These are phyloP conservation scores for Trapa incisa DNA, from an alignment of 345 rosid species.

Conservation along the genomic window DNA sequence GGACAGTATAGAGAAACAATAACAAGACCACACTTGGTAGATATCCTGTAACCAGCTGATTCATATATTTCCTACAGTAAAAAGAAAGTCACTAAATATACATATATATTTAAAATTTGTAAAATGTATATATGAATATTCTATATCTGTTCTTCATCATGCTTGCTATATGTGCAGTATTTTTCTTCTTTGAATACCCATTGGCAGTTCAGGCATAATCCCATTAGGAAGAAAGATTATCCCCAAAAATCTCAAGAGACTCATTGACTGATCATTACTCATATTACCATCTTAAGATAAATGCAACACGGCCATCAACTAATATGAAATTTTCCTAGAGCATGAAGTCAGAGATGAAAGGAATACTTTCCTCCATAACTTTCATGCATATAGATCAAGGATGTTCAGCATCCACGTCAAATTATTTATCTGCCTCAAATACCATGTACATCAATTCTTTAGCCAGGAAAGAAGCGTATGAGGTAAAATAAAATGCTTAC, in stretches of 20 bases:
- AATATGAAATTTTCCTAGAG: background rate
- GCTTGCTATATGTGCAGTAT: background rate
- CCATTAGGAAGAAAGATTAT: background rate
- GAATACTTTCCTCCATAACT: background rate
- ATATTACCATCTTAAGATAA: background rate
- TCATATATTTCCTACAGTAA: constrained; percentile 18
- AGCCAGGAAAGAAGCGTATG: background rate
- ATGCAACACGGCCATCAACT: too few relatives aligned
- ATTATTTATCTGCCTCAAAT: background rate
- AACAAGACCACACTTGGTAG: constrained; percentile 85
- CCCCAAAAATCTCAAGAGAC: background rate
- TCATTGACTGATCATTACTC: background rate
- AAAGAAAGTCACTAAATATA: background rate
- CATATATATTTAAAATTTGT: background rate
- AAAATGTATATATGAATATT: background rate
- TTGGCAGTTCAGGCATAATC: background rate
- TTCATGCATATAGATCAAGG: background rate
- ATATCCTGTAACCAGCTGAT: constrained; percentile 70
- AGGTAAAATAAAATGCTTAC: constrained; percentile 32
- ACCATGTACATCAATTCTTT: background rate
- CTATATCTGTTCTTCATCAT: background rate
- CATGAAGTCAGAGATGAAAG: background rate
- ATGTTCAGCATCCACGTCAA: background rate
- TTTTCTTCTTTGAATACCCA: background rate
- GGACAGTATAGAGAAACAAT: constrained; percentile 54